These are phyloP conservation scores for Gymnopilus dilepis DNA, from an alignment of 768 basidiomycete species.

Conservation along the genomic window DNA sequence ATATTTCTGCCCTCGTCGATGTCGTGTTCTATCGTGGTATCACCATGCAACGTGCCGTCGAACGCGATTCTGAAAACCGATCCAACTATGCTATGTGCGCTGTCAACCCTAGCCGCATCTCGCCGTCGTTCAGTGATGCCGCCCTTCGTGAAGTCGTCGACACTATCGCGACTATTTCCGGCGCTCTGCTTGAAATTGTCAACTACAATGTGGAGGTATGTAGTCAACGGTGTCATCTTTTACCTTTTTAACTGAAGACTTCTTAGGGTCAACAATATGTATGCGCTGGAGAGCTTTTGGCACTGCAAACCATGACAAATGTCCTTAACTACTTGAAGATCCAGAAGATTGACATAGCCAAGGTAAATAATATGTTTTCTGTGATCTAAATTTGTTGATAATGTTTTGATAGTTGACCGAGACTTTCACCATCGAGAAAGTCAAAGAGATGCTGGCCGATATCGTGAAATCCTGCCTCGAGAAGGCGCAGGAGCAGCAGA, in stretches of 20 bases:
- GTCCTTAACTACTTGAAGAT: conserved; percentile 96
- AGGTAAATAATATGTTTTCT: conserved; percentile 50
- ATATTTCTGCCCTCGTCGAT: conserved; percentile 93
- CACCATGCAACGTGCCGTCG: conserved; percentile 99
- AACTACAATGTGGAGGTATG: conserved; percentile 92
- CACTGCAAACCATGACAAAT: conserved; percentile 92
- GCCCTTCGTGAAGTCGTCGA: conserved; percentile 98
- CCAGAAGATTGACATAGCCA: conserved; percentile 92
- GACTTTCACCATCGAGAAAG: conserved; percentile 87
- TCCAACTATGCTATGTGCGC: conserved; percentile 99
- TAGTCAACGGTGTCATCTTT: background rate
- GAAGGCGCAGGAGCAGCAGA: conserved; percentile 78
- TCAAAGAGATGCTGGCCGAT: conserved; percentile 93
- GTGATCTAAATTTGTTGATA: conserved; percentile 4
- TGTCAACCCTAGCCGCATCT: conserved; percentile 96
- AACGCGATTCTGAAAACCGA: conserved; percentile 90
- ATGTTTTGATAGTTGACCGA: conserved; percentile 70
- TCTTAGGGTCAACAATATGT: conserved; percentile 98
- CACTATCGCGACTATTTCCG: conserved; percentile 75
- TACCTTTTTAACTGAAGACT: conserved; percentile 3
- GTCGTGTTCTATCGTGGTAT: conserved; percentile 99
- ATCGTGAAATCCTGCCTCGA: conserved; percentile 86
- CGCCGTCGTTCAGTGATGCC: conserved; percentile 91
- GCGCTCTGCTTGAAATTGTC: conserved; percentile 93
- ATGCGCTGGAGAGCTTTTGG: conserved; percentile 94